These are phyloP conservation scores for Chrysosporium keratinophilum DNA, from an alignment of 2,329 filamentous ascomycete species.

Conservation along the genomic window DNA sequence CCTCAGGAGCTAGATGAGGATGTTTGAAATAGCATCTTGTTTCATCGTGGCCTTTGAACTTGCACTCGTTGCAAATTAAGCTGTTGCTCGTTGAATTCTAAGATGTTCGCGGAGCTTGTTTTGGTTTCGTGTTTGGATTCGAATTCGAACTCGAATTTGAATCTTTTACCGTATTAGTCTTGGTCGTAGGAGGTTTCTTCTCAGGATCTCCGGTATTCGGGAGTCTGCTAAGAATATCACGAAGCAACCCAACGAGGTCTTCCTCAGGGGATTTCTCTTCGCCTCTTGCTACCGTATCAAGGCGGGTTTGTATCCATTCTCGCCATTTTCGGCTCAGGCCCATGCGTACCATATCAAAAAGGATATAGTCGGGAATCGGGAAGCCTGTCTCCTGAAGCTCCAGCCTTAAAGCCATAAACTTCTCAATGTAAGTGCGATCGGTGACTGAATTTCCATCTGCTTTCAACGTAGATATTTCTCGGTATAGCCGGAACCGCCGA, in stretches of 20 bases:
- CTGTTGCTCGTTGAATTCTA: too few relatives aligned
- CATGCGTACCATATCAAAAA: neutral
- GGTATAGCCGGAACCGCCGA: neutral
- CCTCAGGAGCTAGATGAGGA: neutral
- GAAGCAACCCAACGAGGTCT: neutral
- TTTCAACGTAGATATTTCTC: neutral
- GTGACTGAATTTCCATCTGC: neutral
- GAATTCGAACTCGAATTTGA: too few relatives aligned
- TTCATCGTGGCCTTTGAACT: too few relatives aligned
- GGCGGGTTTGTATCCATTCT: neutral
- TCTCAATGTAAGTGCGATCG: neutral
- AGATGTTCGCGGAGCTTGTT: too few relatives aligned
- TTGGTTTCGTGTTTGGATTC: too few relatives aligned
- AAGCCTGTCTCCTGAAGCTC: neutral
- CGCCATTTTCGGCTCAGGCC: neutral
- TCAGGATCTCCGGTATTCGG: neutral
- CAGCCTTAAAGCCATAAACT: neutral
- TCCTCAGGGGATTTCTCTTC: neutral
- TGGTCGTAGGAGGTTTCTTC: too few relatives aligned
- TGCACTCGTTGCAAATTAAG: too few relatives aligned
- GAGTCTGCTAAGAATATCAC: neutral
- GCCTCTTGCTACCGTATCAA: neutral
- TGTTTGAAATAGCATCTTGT: neutral
- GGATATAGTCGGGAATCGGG: neutral
- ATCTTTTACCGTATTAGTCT: too few relatives aligned